These are phyloP conservation scores for Penicillium sp. DNA, from an alignment of 2,329 filamentous ascomycete species.

Conservation along the genomic window DNA sequence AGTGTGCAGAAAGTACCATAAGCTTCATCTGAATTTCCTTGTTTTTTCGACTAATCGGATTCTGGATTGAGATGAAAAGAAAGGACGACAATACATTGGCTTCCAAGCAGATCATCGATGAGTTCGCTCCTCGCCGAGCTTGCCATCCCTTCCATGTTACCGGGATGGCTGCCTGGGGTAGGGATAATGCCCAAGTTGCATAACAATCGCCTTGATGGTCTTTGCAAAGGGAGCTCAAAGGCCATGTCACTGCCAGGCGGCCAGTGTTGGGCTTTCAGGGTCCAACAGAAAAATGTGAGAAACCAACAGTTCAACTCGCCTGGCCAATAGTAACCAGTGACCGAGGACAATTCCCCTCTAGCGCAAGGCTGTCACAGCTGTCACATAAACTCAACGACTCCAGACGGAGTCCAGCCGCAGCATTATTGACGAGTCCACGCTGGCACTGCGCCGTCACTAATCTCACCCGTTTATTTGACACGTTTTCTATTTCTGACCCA, in stretches of 20 bases:
- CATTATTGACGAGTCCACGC: background rate
- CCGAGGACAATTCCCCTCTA: background rate
- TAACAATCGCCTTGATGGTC: background rate
- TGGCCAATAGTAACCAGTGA: background rate
- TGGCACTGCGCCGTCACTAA: background rate
- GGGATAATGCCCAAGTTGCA: background rate
- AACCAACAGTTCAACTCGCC: background rate
- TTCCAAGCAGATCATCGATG: background rate
- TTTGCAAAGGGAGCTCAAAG: background rate
- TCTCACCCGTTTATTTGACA: background rate
- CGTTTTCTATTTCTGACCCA: too few relatives aligned
- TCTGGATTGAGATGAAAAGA: background rate
- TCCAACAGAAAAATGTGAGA: background rate
- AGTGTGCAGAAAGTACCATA: background rate
- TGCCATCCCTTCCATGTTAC: background rate
- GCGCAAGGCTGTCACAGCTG: slow-evolving; percentile 9
- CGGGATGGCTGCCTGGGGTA: background rate
- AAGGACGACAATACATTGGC: background rate
- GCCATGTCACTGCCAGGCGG: background rate
- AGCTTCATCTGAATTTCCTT: background rate
- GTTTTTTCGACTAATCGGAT: background rate
- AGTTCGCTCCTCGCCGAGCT: background rate
- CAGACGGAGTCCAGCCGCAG: background rate
- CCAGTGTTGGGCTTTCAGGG: background rate
- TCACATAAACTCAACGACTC: slow-evolving; percentile 4